Evolutionary conservation across 2,329 filamentous ascomycete species (phyloP).

Genomic region (Diaporthe vexans): DNA sequence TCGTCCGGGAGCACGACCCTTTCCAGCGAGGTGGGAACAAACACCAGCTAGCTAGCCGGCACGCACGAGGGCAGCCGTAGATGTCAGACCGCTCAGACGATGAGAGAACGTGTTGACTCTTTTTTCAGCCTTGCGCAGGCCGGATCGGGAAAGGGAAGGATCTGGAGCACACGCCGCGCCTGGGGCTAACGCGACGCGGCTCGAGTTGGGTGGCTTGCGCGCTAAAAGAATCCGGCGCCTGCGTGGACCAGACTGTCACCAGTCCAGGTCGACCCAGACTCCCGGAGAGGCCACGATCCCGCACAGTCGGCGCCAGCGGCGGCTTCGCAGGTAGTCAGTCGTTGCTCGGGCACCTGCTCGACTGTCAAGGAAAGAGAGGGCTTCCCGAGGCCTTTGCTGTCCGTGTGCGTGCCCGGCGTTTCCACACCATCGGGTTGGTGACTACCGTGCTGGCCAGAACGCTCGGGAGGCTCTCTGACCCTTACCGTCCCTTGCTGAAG

Average conservation of each 20-base stretch:
- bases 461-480: too few relatives aligned
- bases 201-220: background rate
- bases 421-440: background rate
- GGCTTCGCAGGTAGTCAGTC: background rate
- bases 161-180: slow-evolving; percentile 20
- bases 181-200: slow-evolving; percentile 4
- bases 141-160: slow-evolving; percentile 18
- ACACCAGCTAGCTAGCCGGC: background rate
- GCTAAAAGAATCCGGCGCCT: slow-evolving; percentile 5
- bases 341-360: background rate
- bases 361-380: background rate
- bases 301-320: slow-evolving; percentile 28
- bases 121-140: slow-evolving; percentile 29
- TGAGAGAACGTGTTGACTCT: background rate
- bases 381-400: background rate
- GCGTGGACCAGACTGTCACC: background rate
- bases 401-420: slow-evolving; percentile 3
- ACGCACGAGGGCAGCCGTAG: background rate
- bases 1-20: background rate
- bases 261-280: slow-evolving; percentile 14
- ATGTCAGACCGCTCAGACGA: slow-evolving; percentile 1
- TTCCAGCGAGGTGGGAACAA: slow-evolving; percentile 13
- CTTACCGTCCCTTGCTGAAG: too few relatives aligned
- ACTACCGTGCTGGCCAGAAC: slow-evolving; percentile 20
- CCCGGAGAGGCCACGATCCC: slow-evolving; percentile 9